Percentiles rank a stretch among this genome's conserved stretches.
These are phyloP conservation scores for Elongisporangium prolatum DNA, from an alignment of 352 stramenopile species.

Conservation along the genomic window DNA sequence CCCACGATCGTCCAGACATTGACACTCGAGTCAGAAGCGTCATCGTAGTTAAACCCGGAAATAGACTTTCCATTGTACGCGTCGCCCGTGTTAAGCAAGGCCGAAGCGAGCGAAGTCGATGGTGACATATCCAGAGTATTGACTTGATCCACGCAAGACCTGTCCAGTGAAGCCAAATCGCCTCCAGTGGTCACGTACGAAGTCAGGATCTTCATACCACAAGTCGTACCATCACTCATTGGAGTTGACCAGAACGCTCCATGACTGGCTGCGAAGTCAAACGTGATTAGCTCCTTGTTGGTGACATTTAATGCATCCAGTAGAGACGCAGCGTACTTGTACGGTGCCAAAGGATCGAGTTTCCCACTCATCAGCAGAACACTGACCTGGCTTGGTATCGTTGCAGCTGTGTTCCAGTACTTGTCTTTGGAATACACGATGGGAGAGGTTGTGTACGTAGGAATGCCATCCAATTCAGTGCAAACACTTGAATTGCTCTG, in stretches of 20 bases:
- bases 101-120: conserved; percentile 5
- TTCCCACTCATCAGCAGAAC: conserved; percentile 48
- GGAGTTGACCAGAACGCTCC: conserved; percentile 28
- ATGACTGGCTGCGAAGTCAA: conserved; percentile 21
- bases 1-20: no score
- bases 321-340: conserved; percentile 43
- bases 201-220: conserved; percentile 58
- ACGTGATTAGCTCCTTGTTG: conserved; percentile 42
- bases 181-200: conserved; percentile 62
- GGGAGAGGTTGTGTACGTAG: conserved; percentile 5
- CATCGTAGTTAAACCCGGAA: no score
- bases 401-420: conserved; percentile 42
- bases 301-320: conserved; percentile 20
- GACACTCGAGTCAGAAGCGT: no score
- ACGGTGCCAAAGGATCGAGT: conserved; percentile 39
- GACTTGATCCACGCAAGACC: conserved; percentile 54
- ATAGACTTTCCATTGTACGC: neutral
- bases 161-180: conserved; percentile 52
- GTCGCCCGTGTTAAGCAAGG: neutral
- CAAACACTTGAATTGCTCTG: conserved; percentile 33
- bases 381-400: conserved; percentile 26
- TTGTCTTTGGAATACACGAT: conserved; percentile 41
- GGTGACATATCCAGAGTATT: conserved; percentile 39
- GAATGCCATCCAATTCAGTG: conserved; percentile 5
- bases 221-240: conserved; percentile 37